A percentile compares a stretch with the other conserved stretches of the same genome.
These are phyloP conservation scores for Exserohilum turcica DNA, from an alignment of 2,329 filamentous ascomycete genomes.

Conservation along the genomic window DNA sequence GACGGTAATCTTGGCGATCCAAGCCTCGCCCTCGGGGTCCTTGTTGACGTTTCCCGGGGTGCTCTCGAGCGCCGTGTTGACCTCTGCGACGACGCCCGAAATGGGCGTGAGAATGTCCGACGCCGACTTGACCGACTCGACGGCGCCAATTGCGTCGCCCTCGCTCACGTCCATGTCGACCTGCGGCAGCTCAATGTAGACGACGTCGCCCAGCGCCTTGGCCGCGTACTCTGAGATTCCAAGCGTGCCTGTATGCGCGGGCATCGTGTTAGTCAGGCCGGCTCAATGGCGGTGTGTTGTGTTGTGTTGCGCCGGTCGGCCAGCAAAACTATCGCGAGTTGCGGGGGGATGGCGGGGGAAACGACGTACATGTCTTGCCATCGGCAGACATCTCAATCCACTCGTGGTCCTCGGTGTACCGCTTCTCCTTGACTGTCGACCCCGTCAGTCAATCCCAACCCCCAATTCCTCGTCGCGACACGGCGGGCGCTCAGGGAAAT, in stretches of 20 bases:
- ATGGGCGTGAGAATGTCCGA: slow-evolving; percentile 94
- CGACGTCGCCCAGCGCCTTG: slow-evolving; percentile 90
- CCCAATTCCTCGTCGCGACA: background rate
- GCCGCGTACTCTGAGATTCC: slow-evolving; percentile 94
- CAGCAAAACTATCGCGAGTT: slow-evolving; percentile 7
- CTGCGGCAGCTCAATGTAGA: slow-evolving; percentile 92
- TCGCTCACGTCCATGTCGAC: slow-evolving; percentile 69
- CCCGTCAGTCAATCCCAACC: slow-evolving; percentile 19
- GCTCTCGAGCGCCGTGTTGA: slow-evolving; percentile 78
- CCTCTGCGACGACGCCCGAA: slow-evolving; percentile 72
- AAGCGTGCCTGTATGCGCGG: slow-evolving; percentile 59
- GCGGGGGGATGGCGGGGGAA: slow-evolving; percentile 1
- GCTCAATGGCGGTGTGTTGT: background rate
- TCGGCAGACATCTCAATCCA: slow-evolving; percentile 90
- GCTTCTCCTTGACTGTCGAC: slow-evolving; percentile 67
- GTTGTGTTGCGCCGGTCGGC: background rate
- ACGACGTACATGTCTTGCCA: slow-evolving; percentile 71
- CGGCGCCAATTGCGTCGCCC: slow-evolving; percentile 87
- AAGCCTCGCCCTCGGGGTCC: slow-evolving; percentile 86
- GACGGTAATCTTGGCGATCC: slow-evolving; percentile 89
- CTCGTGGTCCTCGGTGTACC: slow-evolving; percentile 97
- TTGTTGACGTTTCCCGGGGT: slow-evolving; percentile 88
- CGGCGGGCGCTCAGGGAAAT: slow-evolving; percentile 9
- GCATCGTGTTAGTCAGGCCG: background rate
- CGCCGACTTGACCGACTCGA: slow-evolving; percentile 98